Evolutionary conservation across 768 basidiomycete genomes (phyloP).

Genomic region (Suillus placidus): DNA sequence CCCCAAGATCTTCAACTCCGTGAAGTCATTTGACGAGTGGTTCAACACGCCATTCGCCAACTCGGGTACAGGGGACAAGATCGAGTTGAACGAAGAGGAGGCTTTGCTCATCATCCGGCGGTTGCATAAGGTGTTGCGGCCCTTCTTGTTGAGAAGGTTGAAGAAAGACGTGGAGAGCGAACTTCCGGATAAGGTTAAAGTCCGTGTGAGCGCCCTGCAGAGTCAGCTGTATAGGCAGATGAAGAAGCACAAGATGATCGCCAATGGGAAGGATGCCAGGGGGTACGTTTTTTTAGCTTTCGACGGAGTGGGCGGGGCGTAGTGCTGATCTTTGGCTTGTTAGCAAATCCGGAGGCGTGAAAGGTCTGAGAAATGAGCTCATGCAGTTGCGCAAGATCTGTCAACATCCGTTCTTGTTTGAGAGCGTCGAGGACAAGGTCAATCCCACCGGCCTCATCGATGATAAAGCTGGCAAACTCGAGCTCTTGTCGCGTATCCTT

Average conservation of each 20-base stretch:
- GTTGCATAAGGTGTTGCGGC: slow-evolving; percentile 92
- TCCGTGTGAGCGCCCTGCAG: slow-evolving; percentile 92
- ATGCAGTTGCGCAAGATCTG: too few species aligned
- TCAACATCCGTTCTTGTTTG: too few species aligned
- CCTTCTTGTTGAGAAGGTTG: slow-evolving; percentile 88
- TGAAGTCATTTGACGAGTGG: slow-evolving; percentile 99
- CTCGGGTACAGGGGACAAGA: slow-evolving; percentile 97
- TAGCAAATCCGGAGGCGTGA: too few species aligned
- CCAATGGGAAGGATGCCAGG: too few species aligned
- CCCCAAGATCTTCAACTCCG: slow-evolving; percentile 97
- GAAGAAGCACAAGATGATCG: slow-evolving; percentile 98
- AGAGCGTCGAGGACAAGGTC: too few species aligned
- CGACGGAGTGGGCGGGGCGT: too few species aligned
- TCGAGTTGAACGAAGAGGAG: slow-evolving; percentile 99
- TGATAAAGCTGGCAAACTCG: too few species aligned
- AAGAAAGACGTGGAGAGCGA: slow-evolving; percentile 98
- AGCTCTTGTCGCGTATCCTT: too few species aligned
- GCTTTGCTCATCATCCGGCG: slow-evolving; percentile 95
- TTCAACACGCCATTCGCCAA: slow-evolving; percentile 99
- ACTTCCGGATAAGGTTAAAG: slow-evolving; percentile 95
- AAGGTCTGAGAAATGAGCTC: too few species aligned
- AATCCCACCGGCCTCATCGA: too few species aligned
- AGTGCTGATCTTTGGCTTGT: too few species aligned
- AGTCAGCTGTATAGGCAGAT: slow-evolving; percentile 94
- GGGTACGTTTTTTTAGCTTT: too few species aligned